Evolutionary conservation across 2,329 filamentous ascomycete genomes (phyloP).

Genomic region (Aaosphaeria arxii): DNA sequence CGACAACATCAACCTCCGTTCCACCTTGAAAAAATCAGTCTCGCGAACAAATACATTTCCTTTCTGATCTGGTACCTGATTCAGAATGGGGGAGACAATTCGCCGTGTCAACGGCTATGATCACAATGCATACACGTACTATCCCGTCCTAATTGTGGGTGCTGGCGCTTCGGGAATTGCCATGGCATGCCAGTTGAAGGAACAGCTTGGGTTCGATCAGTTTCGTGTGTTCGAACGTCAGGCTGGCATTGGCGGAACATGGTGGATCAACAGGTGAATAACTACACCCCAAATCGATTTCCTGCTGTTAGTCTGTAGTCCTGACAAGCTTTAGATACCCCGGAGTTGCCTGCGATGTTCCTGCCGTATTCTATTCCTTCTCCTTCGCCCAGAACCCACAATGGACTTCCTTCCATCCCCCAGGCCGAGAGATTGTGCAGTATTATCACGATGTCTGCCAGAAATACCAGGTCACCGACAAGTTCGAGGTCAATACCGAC

Average conservation of each 20-base stretch:
- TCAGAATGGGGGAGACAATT: conserved; percentile 29
- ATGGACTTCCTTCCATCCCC: conserved; percentile 51
- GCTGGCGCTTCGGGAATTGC: conserved; percentile 62
- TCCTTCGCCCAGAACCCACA: conserved; percentile 53
- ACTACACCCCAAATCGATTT: background rate
- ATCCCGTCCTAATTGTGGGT: conserved; percentile 57
- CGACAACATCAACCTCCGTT: no score
- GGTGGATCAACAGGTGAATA: conserved; percentile 42
- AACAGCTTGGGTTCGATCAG: conserved; percentile 57
- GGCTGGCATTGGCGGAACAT: conserved; percentile 60
- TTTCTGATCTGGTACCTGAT: background rate
- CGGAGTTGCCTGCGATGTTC: conserved; percentile 37
- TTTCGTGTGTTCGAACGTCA: conserved; percentile 61
- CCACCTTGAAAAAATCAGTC: background rate
- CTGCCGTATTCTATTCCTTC: conserved; percentile 56
- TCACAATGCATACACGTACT: conserved; percentile 40
- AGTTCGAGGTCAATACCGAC: conserved; percentile 58
- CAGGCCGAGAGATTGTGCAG: conserved; percentile 49
- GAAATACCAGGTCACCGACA: conserved; percentile 53
- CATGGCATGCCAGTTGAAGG: conserved; percentile 57
- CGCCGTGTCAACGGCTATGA: conserved; percentile 37
- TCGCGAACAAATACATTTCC: background rate
- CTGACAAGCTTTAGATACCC: conserved; percentile 40
- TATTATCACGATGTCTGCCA: conserved; percentile 55
- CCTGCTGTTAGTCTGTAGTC: conserved; percentile 41